These are phyloP conservation scores for Fistulina hepatica DNA, from an alignment of 1,284 basidiomycete species.

Conservation along the genomic window DNA sequence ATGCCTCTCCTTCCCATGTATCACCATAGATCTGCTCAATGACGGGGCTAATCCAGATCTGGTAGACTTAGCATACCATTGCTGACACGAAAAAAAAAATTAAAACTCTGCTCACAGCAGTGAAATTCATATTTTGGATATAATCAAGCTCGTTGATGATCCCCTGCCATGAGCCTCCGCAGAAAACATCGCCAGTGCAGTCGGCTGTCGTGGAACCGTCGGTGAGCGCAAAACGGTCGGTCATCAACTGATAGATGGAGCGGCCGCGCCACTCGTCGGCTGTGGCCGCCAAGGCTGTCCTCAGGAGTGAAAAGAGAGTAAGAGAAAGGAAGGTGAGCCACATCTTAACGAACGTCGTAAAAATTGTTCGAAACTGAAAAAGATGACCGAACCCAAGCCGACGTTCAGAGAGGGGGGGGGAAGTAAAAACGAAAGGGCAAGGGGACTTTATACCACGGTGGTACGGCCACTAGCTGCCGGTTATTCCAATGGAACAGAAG, in stretches of 20 bases:
- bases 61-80: slow-evolving; percentile 42
- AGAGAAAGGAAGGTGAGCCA: too few relatives aligned
- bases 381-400: too few relatives aligned
- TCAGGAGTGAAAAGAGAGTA: too few relatives aligned
- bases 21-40: slow-evolving; percentile 50
- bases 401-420: too few relatives aligned
- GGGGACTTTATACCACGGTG: too few relatives aligned
- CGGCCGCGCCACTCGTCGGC: slow-evolving; percentile 29
- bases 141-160: slow-evolving; percentile 66
- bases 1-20: slow-evolving; percentile 53
- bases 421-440: too few relatives aligned
- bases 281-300: slow-evolving; percentile 20
- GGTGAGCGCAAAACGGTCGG: slow-evolving; percentile 61
- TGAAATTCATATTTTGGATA: slow-evolving; percentile 48
- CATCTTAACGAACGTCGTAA: too few relatives aligned
- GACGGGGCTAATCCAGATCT: slow-evolving; percentile 57
- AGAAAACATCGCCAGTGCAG: slow-evolving; percentile 50
- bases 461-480: too few relatives aligned
- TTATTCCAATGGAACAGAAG: too few relatives aligned
- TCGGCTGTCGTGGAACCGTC: slow-evolving; percentile 22
- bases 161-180: slow-evolving; percentile 66
- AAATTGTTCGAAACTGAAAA: too few relatives aligned
- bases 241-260: slow-evolving; percentile 46
- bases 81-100: too few relatives aligned
- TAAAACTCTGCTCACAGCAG: too few relatives aligned